Base-by-base conservation (phyloP, 495 filamentous ascomycete species). In the Haplographium delicatum region DNA sequence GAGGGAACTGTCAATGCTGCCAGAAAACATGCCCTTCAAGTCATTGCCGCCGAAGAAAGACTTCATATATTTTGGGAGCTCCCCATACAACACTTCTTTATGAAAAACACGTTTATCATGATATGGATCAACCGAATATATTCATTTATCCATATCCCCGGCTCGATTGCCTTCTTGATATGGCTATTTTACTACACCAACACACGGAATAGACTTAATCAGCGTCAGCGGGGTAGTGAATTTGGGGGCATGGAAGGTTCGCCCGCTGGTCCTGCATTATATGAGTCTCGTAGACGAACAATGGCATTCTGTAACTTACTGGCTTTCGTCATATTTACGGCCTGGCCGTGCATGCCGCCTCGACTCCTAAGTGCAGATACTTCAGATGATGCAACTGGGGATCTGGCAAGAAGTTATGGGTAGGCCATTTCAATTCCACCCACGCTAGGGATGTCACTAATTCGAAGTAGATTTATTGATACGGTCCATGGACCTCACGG, bases 281-380 rank as follows among this genome's bases (percentile, higher is more conserved):
- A 84, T 53, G 74, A 80, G 57, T 74, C 79, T 0, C 71, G 80
- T 9, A 69, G 86, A 47, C 75, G 86, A 16, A 86, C 84, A 9
- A 75, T 89, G 68, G 84, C 83, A 23, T 69, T 87, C 24, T 86
- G 82, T 68, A 88, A 89, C 57, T 72, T 89, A 13, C 65, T 88
- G 38, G 86, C 86, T 11, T 89, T 91, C 63, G 72, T 88, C 44
- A 72, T 89, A 18, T 89, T 89, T 65, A 86, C 83, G 0, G 58
- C 83, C 19, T 89, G 84, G 80, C 86, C 84, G 2, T 89, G 84
- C 66, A 89, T 89, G 86, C 86, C 86, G 1, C 86, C 86, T 18
- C 75, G 86, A 10, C 67, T 91, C 48, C 69, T 91, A 30, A 76
- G 72, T 41, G 79, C 81, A 37, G 60, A 72, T 27, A 62, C 64